Conservation (phyloP, 1,139 yeast species). For the Saccharomyces hybrid region DNA sequence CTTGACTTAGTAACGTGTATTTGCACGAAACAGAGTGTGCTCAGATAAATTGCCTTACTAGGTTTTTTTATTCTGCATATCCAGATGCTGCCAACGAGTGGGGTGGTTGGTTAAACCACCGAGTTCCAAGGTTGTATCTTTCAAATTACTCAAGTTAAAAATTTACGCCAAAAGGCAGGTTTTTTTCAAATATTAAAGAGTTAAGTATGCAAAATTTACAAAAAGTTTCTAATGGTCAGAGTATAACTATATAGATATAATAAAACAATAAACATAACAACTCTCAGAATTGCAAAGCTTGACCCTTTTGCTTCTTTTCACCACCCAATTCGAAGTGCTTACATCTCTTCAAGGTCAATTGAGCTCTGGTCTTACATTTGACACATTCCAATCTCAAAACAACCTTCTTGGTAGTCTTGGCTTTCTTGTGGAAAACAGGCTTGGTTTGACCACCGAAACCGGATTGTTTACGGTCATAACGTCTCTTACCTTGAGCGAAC, state of each 20-base stretch:
- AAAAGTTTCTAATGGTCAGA: not conserved
- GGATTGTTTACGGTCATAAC: slow-evolving; percentile 99
- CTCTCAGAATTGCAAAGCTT: slow-evolving; percentile 84
- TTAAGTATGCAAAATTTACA: not conserved
- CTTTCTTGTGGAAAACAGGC: slow-evolving; percentile 99
- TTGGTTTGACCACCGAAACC: slow-evolving; percentile 99
- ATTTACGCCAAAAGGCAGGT: not conserved
- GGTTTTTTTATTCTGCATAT: not conserved
- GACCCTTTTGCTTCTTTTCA: slow-evolving; percentile 99
- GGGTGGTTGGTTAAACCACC: too few relatives aligned
- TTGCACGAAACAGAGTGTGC: not conserved
- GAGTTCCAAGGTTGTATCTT: not conserved
- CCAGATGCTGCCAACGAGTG: not conserved
- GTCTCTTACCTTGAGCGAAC: slow-evolving; percentile 99
- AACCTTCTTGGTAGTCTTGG: slow-evolving; percentile 99
- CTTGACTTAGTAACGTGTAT: not conserved
- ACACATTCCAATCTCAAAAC: slow-evolving; percentile 99
- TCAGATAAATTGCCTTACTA: not conserved
- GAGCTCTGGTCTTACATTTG: slow-evolving; percentile 97
- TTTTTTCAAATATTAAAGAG: not conserved
- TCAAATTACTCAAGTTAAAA: not conserved
- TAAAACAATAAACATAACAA: not conserved
- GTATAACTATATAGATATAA: not conserved
- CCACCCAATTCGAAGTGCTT: slow-evolving; percentile 99
- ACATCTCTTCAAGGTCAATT: slow-evolving; percentile 97